Evolutionary conservation across 140 eudicot genomes (phyloP).

Genomic region (Eryngium alpinum): DNA sequence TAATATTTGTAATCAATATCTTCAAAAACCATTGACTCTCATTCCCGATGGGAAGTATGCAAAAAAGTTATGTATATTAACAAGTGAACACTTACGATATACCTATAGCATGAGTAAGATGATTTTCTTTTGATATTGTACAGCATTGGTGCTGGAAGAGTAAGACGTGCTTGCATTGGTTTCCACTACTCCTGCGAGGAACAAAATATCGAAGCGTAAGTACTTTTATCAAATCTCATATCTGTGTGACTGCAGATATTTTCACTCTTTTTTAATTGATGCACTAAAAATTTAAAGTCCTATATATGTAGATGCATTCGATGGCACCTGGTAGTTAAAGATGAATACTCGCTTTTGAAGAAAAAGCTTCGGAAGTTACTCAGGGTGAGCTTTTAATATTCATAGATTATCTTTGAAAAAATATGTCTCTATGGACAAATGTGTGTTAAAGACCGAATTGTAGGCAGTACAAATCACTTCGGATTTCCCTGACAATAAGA

Average conservation of each 20-base stretch:
- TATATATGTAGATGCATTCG: constrained; percentile 43
- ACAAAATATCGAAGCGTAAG: constrained; percentile 60
- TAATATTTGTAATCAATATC: too few species aligned
- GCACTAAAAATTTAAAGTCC: not conserved
- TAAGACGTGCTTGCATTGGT: constrained; percentile 42
- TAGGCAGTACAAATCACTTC: not conserved
- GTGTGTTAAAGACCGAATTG: not conserved
- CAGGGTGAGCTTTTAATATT: constrained; percentile 34
- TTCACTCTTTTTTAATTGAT: not conserved
- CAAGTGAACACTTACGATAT: not conserved
- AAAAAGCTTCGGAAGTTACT: constrained; percentile 71
- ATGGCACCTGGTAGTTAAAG: constrained; percentile 63
- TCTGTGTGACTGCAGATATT: not conserved
- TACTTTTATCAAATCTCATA: constrained; percentile 9
- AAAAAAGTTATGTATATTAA: not conserved
- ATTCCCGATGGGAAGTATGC: not conserved
- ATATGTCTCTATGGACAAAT: not conserved
- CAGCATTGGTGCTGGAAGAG: constrained; percentile 63
- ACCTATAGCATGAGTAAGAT: not conserved
- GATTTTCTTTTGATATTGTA: not conserved
- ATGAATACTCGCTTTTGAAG: constrained; percentile 64
- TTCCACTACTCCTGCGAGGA: constrained; percentile 62
- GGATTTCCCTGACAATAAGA: not conserved
- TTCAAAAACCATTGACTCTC: too few species aligned
- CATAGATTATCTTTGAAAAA: not conserved